Evolutionary conservation across 768 basidiomycete genomes (phyloP), one percentile per base, ranked within the genome.

Genomic region (Harrya chromipes): DNA sequence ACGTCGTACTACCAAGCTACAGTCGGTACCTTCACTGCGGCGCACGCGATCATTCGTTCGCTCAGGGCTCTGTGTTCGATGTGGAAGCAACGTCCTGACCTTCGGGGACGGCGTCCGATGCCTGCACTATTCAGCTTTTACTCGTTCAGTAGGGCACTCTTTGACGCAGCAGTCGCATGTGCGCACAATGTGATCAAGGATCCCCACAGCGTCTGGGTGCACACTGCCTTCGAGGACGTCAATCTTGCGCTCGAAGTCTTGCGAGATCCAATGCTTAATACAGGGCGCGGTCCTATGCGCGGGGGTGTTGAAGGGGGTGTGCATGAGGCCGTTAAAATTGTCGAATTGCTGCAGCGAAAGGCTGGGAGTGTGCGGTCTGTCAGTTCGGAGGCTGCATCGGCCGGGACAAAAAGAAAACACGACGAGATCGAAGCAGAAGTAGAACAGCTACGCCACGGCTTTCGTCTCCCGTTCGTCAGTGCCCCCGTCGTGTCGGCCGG

Each of bases 151-250:
- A 76, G 83, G 52, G 71, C 80, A 13, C 65, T 90, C 17, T 81
- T 85, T 57, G 84, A 87, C 54, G 82, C 89, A 0, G 76, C 80
- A 5, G 76, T 86, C 17, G 72, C 81, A 13, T 84, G 82, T 54
- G 83, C 83, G 8, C 79, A 84, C 59, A 77, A 81, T 8, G 79
- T 78, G 47, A 72, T 87, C 45, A 74, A 74, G 59, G 75, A 80
- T 46, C 79, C 81, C 0, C 61, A 53, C 20, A 71, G 70, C 24
- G 68, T 81, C 31, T 76, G 76, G 57, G 76, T 78, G 0, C 61
- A 64, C 8, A 73, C 73, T 8, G 81, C 81, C 40, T 59, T 76
- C 47, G 74, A 77, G 45, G 75, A 76, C 51, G 62, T 79, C 21
- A 57, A 58, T n/a, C 60, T 64, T 24, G 78, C 76, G 6, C 62